A percentile compares a stretch with the other conserved stretches of the same genome.
phyloP scores from a whole-genome alignment of 495 filamentous ascomycete species.

The Penicillium goetzii region DNA sequence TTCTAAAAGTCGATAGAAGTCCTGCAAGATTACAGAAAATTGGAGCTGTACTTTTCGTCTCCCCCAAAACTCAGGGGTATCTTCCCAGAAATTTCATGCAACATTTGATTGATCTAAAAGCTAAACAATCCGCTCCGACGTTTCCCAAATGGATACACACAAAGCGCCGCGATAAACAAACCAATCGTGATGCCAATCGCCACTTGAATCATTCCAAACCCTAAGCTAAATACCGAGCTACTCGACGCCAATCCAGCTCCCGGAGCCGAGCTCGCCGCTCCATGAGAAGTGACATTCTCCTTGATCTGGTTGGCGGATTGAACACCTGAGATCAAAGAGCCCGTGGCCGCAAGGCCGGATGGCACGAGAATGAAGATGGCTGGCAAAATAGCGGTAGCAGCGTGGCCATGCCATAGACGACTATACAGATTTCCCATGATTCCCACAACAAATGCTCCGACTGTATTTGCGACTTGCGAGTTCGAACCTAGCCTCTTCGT shows the following conservation, averaged over 20 bases:
- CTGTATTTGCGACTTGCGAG: constrained; percentile 77
- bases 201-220: constrained; percentile 67
- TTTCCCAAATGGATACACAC: constrained; percentile 90
- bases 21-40: background rate
- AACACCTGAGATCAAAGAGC: constrained; percentile 76
- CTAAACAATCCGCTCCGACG: constrained; percentile 82
- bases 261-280: constrained; percentile 9
- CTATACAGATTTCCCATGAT: constrained; percentile 85
- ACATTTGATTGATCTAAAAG: constrained; percentile 54
- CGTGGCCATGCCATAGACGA: constrained; percentile 75
- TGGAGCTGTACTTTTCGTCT: too few relatives aligned
- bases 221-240: constrained; percentile 36
- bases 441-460: constrained; percentile 82
- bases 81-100: too few relatives aligned
- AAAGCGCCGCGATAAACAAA: constrained; percentile 76
- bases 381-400: constrained; percentile 81
- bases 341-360: constrained; percentile 77
- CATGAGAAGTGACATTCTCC: constrained; percentile 46
- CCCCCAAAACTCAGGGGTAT: too few relatives aligned
- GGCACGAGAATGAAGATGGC: constrained; percentile 93
- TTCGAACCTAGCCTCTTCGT: constrained; percentile 70
- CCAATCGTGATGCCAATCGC: constrained; percentile 91
- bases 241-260: constrained; percentile 20
- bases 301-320: constrained; percentile 75
- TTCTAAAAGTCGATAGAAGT: background rate